A percentile compares a stretch with the other conserved stretches of the same genome.
phyloP scores from a whole-genome alignment of 306 rosid species.

The Ceratonia siliqua region DNA sequence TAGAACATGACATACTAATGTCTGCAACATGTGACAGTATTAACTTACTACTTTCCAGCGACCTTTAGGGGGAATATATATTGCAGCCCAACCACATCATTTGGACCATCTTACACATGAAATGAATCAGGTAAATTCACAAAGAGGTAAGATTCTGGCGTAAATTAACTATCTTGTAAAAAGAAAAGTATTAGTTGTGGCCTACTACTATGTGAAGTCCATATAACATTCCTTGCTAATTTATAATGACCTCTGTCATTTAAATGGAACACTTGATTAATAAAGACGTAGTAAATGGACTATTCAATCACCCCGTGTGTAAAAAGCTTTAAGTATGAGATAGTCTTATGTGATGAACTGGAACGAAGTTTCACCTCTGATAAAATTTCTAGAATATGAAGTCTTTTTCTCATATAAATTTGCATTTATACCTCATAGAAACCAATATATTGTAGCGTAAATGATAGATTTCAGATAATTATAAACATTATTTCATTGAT shows the following conservation, averaged over 20 bases:
- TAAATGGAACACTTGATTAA: background rate
- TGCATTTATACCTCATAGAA: background rate
- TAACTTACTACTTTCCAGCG: background rate
- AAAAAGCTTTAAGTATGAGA: background rate
- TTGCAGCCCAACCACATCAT: background rate
- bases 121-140: background rate
- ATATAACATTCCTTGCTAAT: background rate
- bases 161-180: background rate
- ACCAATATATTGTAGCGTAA: background rate
- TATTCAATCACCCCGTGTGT: background rate
- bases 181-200: background rate
- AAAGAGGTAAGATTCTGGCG: background rate
- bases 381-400: background rate
- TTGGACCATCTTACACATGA: background rate
- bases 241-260: background rate
- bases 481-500: background rate
- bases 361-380: background rate
- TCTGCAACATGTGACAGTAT: constrained; percentile 17
- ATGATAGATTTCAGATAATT: constrained; percentile 8
- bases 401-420: background rate
- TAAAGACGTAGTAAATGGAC: background rate
- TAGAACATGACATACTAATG: constrained; percentile 5
- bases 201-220: background rate
- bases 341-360: background rate
- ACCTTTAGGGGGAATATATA: constrained; percentile 13